phyloP scores from a whole-genome alignment of 2,329 filamentous ascomycete genomes.

The Purpureocillium takamizusanense region DNA sequence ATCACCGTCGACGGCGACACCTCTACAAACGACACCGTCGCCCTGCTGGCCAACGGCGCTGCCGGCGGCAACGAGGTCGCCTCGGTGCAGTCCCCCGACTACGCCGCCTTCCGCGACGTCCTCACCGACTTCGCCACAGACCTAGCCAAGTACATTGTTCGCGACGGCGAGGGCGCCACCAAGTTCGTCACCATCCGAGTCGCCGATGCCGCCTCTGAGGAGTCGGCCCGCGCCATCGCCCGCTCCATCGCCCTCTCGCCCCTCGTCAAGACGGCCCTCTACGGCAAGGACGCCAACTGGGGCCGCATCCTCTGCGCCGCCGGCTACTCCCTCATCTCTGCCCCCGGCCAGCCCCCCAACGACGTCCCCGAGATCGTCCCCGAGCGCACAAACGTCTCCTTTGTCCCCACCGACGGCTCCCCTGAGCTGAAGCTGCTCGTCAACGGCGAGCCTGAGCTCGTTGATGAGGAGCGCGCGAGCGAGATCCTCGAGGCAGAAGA shows the following conservation, averaged over 20 bases:
- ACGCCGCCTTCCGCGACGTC: conserved; percentile 58
- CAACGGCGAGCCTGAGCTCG: conserved; percentile 68
- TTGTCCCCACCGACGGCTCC: conserved; percentile 69
- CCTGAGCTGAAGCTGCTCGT: conserved; percentile 68
- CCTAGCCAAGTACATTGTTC: conserved; percentile 85
- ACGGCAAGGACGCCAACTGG: conserved; percentile 98
- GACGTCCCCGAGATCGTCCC: conserved; percentile 58
- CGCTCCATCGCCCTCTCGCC: conserved; percentile 84
- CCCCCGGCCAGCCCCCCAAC: conserved; percentile 45
- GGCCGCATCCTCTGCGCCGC: conserved; percentile 92
- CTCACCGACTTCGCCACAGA: conserved; percentile 73
- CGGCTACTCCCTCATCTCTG: conserved; percentile 63
- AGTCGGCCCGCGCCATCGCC: conserved; percentile 69
- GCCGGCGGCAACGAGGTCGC: conserved; percentile 61
- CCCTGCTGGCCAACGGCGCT: conserved; percentile 89
- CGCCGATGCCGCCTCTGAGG: conserved; percentile 58
- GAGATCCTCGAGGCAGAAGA: conserved; percentile 73
- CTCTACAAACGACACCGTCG: conserved; percentile 93
- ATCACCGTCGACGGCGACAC: conserved; percentile 97
- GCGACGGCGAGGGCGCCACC: conserved; percentile 93
- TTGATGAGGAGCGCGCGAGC: conserved; percentile 68
- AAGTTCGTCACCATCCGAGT: conserved; percentile 96
- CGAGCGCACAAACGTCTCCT: conserved; percentile 67
- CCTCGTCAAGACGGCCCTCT: conserved; percentile 93
- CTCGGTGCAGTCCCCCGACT: conserved; percentile 50